Evolutionary conservation across 345 rosid species (phyloP), one percentile per base, ranked within the genome.

Genomic region (Eucalyptus melliodora): DNA sequence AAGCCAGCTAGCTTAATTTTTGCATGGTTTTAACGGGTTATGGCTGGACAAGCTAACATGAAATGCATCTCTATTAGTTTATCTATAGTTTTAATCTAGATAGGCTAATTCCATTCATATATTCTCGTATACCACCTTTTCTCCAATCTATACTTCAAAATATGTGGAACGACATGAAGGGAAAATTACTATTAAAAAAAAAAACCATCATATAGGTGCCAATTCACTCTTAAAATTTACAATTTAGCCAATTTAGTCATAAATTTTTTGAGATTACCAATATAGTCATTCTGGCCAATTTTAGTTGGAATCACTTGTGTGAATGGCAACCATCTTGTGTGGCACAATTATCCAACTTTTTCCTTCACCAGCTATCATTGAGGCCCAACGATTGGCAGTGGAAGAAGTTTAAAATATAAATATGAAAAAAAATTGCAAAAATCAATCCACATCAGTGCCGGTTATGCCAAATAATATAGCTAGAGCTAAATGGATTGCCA

Each of bases 301-400:
- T 56, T 56, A 3, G 1, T 0, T 2, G 2, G 6, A 56, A 56
- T 53, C 56, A 53, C 56, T 53, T 13, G 0, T 2, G 62, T 56
- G 62, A 0, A 56, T 0, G 0, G 27, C 13, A 21, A 56, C 12
- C 27, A 1, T 56, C 3, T 56, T 56, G 12, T 0, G 1, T 56
- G 62, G 12, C 30, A 56, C 62, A 9, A 56, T 56, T 56, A 21
- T 56, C 27, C 30, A 56, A 56, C 12, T 2, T 56, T 56, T 56
- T 56, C 62, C 62, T 56, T 56, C 30, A 24, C 13, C 2, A 0
- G 62, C 13, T 0, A 56, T 2, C 62, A 21, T 56, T 0, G 5
- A 56, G 62, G 27, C 27, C 12, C 6, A 24, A 0, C 1, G 0
- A 56, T 21, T 24, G 11, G 12, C 0, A 56, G 3, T 23, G 62